A percentile compares a stretch with the other conserved stretches of the same genome.
Conservation (phyloP, 108 stramenopile species). For the Discostella stelligeroides region DNA sequence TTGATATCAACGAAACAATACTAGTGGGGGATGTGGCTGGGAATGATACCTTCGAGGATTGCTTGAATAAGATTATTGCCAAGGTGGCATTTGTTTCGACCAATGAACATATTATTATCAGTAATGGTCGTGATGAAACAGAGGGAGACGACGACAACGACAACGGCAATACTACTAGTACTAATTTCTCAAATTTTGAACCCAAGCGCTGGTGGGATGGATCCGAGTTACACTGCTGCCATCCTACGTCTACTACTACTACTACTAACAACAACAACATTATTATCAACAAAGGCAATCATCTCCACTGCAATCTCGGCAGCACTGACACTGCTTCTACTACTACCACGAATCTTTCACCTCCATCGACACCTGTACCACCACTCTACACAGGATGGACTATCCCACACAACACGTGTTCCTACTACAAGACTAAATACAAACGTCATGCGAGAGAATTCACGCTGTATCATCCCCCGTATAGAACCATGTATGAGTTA, state of each 20-base stretch:
- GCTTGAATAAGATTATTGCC: constrained; percentile 75
- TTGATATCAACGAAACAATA: constrained; percentile 90
- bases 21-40: constrained; percentile 85
- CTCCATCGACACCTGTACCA: too few species aligned
- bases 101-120: constrained; percentile 7
- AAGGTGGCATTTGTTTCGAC: constrained; percentile 83
- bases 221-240: constrained; percentile 20
- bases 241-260: not conserved
- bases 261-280: too few species aligned
- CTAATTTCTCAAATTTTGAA: constrained; percentile 38
- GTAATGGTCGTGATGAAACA: too few species aligned
- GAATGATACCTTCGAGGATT: constrained; percentile 74
- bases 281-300: not conserved
- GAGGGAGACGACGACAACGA: not conserved
- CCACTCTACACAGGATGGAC: constrained; percentile 80
- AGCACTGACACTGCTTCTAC: not conserved
- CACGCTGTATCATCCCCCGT: constrained; percentile 45
- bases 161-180: not conserved
- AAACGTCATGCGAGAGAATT: constrained; percentile 65
- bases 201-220: constrained; percentile 92
- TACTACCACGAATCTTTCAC: not conserved
- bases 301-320: not conserved
- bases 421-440: constrained; percentile 78
- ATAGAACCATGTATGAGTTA: constrained; percentile 50
- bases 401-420: constrained; percentile 67